phyloP scores from a whole-genome alignment of 768 basidiomycete genomes.

The Clitopilus passeckerianus region DNA sequence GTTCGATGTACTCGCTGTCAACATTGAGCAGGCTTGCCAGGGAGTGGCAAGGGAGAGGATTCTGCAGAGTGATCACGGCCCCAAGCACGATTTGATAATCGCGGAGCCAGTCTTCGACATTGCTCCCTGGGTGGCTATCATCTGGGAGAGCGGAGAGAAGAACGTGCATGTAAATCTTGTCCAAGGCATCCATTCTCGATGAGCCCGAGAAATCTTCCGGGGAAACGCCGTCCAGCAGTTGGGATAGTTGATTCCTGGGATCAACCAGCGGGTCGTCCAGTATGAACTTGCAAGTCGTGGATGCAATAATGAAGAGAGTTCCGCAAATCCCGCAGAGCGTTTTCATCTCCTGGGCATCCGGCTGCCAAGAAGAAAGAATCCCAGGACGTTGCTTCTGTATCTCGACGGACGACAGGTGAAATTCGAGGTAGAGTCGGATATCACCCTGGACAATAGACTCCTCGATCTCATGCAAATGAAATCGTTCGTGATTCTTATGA shows the following conservation, averaged over 20 bases:
- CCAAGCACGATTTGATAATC: not conserved
- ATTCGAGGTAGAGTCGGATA: not conserved
- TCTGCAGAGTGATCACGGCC: not conserved
- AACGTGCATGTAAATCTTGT: not conserved
- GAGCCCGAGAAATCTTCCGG: not conserved
- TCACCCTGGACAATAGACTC: not conserved
- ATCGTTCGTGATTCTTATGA: not conserved
- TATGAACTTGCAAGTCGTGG: not conserved
- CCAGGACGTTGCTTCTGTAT: not conserved
- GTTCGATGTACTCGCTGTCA: not conserved
- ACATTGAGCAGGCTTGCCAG: not conserved
- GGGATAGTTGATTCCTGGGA: not conserved
- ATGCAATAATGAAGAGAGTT: not conserved
- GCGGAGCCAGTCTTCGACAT: not conserved
- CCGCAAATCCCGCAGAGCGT: not conserved
- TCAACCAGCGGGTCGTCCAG: not conserved
- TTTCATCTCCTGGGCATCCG: not conserved
- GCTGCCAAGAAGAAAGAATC: not conserved
- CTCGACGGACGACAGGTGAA: not conserved
- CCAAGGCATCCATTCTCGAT: not conserved
- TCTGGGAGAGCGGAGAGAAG: not conserved
- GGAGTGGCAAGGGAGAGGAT: not conserved
- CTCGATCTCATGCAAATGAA: conserved; percentile 1
- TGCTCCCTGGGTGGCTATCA: not conserved
- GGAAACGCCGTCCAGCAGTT: not conserved